phyloP scores from a whole-genome alignment of 225 moss, liverwort and hornwort species.

The Polytrichum formosum region DNA sequence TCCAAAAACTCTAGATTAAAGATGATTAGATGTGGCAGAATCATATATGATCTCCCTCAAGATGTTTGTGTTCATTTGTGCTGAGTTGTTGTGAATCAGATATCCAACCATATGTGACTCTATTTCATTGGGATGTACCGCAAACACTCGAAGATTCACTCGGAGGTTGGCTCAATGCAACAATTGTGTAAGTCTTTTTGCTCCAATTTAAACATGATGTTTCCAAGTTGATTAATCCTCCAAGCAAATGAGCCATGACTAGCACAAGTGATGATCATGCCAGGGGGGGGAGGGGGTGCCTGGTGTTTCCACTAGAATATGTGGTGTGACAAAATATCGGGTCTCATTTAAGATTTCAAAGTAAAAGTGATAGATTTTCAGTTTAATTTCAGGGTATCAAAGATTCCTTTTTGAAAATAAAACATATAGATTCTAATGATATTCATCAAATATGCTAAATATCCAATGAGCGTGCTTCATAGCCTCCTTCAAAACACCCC shows the following conservation, averaged over 20 bases:
- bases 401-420: too few relatives aligned
- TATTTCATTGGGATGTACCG: constrained; percentile 41
- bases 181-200: constrained; percentile 26
- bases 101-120: neutral
- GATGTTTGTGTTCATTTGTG: neutral
- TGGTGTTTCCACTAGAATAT: neutral
- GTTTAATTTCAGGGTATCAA: too few relatives aligned
- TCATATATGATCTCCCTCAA: too few relatives aligned
- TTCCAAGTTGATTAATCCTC: too few relatives aligned
- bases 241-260: too few relatives aligned
- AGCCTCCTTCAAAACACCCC: neutral
- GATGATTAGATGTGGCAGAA: too few relatives aligned
- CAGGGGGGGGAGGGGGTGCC: neutral
- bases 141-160: constrained; percentile 29
- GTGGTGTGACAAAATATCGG: neutral
- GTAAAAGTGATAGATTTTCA: too few relatives aligned
- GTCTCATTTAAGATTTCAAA: neutral
- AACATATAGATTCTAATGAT: too few relatives aligned
- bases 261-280: neutral
- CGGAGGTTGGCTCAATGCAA: constrained; percentile 33
- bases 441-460: neutral
- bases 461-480: neutral
- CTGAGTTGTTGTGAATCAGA: neutral
- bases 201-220: neutral
- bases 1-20: too few relatives aligned